Percentiles rank a stretch among this genome's conserved stretches.
Conservation (phyloP, 306 rosid species). For the Sophora flavescens region DNA sequence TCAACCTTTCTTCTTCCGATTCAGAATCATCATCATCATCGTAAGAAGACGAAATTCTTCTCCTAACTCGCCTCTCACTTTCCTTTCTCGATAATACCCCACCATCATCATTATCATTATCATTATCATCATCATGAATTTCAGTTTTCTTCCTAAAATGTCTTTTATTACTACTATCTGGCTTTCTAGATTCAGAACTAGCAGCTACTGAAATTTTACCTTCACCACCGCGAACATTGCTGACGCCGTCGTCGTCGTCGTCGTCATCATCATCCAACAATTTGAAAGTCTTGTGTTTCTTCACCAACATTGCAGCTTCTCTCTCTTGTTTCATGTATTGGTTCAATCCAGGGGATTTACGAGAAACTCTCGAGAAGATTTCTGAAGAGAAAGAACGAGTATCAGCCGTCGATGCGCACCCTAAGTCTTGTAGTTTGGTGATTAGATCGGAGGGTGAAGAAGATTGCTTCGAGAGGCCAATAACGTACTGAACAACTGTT, state of each 20-base stretch:
- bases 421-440: slow-evolving; percentile 66
- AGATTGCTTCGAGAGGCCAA: slow-evolving; percentile 83
- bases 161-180: slow-evolving; percentile 54
- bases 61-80: slow-evolving; percentile 67
- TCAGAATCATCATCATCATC: slow-evolving; percentile 78
- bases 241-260: slow-evolving; percentile 26
- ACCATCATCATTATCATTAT: slow-evolving; percentile 44
- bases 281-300: slow-evolving; percentile 76
- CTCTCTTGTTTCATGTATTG: slow-evolving; percentile 84
- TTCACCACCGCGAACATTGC: slow-evolving; percentile 36
- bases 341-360: slow-evolving; percentile 61
- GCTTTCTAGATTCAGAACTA: slow-evolving; percentile 54
- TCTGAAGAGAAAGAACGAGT: slow-evolving; percentile 77
- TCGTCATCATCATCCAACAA: slow-evolving; percentile 79
- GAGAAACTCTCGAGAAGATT: slow-evolving; percentile 75
- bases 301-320: slow-evolving; percentile 82
- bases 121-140: slow-evolving; percentile 71
- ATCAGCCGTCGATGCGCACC: slow-evolving; percentile 61
- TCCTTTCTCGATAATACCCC: slow-evolving; percentile 50
- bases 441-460: slow-evolving; percentile 71
- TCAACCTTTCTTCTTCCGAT: slow-evolving; percentile 92
- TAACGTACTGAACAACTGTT: slow-evolving; percentile 75
- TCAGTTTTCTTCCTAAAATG: slow-evolving; percentile 81
- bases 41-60: slow-evolving; percentile 54
- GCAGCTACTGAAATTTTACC: slow-evolving; percentile 50